Conservation (phyloP, 2,329 filamentous ascomycete genomes). For the Sordariomycetes sp. region DNA sequence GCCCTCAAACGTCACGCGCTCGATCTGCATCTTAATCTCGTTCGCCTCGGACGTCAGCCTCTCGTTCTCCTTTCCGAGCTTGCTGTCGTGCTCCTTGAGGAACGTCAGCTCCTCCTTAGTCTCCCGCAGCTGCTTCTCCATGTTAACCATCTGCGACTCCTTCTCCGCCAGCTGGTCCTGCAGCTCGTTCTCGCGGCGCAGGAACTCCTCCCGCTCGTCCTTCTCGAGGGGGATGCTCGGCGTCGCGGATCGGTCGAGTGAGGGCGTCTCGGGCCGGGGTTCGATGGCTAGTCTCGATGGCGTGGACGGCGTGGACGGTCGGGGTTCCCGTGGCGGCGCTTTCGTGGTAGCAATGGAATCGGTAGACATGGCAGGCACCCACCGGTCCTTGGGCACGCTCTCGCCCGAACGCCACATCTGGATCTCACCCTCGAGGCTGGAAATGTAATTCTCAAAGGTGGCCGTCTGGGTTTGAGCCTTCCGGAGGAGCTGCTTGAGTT, state of each 20-base stretch:
- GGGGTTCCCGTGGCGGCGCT: conserved; percentile 21
- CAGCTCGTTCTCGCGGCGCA: conserved; percentile 89
- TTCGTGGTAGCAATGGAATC: conserved; percentile 26
- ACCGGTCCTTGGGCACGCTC: conserved; percentile 74
- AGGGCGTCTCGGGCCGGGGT: conserved; percentile 47
- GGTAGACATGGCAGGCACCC: conserved; percentile 54
- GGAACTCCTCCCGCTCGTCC: conserved; percentile 92
- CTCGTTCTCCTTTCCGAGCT: conserved; percentile 82
- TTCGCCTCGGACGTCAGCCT: conserved; percentile 75
- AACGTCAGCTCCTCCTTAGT: conserved; percentile 75
- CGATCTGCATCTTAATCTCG: conserved; percentile 90
- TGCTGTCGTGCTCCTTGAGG: conserved; percentile 75
- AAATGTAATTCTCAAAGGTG: conserved; percentile 78
- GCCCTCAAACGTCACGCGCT: conserved; percentile 88
- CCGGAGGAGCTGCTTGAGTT: conserved; percentile 85
- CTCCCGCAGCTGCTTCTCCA: conserved; percentile 70
- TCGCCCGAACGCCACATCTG: conserved; percentile 81
- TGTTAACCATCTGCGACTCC: conserved; percentile 65
- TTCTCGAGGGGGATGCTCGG: conserved; percentile 84
- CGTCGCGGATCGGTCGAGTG: conserved; percentile 68
- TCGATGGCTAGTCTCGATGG: conserved; percentile 37
- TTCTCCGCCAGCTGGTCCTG: conserved; percentile 94
- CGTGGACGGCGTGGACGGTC: conserved; percentile 36
- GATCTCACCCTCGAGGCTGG: conserved; percentile 72
- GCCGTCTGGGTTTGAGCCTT: conserved; percentile 85